Conservation (phyloP, 2,329 filamentous ascomycete genomes). For the Acephala macrosclerotiorum region DNA sequence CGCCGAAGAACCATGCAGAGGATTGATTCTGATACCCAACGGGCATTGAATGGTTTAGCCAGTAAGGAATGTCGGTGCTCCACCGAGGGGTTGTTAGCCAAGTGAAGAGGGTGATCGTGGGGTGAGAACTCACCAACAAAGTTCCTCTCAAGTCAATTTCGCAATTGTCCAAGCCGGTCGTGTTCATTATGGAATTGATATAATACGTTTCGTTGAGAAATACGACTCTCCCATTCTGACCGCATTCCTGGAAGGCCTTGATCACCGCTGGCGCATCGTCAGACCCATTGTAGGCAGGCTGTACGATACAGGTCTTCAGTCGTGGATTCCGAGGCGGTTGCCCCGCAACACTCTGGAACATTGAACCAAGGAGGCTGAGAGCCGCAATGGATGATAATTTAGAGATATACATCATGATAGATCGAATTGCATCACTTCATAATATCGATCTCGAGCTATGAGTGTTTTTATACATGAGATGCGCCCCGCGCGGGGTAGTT, state of each 20-base stretch:
- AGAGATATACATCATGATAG: neutral
- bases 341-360: neutral
- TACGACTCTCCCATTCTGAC: conserved; percentile 48
- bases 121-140: conserved; percentile 48
- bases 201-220: conserved; percentile 54
- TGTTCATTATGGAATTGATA: conserved; percentile 54
- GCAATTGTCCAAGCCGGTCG: conserved; percentile 49
- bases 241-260: conserved; percentile 50
- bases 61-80: conserved; percentile 57
- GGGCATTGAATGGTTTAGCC: conserved; percentile 57
- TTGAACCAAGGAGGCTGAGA: neutral
- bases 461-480: neutral
- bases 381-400: neutral
- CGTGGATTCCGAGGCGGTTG: neutral
- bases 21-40: conserved; percentile 63
- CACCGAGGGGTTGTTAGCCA: conserved; percentile 45
- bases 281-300: conserved; percentile 18
- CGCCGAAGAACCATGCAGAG: conserved; percentile 62
- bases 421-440: neutral
- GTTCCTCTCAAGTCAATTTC: conserved; percentile 61
- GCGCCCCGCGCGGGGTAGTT: conserved; percentile 5
- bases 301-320: neutral
- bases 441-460: neutral
- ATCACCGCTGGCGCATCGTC: conserved; percentile 53
- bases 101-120: neutral